These are phyloP conservation scores for Selaginella moellendorffii DNA, from an alignment of 75 land plant genomes.

Conservation along the genomic window DNA sequence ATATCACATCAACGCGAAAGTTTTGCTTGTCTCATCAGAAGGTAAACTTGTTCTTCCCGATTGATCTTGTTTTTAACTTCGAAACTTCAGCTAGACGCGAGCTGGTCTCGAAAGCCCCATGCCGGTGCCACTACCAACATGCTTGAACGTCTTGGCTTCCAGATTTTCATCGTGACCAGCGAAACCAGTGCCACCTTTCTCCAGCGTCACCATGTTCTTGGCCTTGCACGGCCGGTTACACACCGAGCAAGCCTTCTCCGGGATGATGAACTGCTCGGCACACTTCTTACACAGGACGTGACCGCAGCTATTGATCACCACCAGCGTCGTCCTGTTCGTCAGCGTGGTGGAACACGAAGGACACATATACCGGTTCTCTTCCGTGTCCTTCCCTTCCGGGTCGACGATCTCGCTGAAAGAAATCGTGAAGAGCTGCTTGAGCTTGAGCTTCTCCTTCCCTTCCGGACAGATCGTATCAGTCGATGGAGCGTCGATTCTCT, in stretches of 20 bases:
- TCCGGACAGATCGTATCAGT: conserved; percentile 71
- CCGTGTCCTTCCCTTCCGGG: conserved; percentile 25
- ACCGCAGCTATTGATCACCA: conserved; percentile 72
- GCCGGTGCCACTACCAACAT: conserved; percentile 89
- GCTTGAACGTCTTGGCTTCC: conserved; percentile 85
- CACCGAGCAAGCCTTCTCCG: conserved; percentile 55
- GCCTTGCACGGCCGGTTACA: conserved; percentile 71
- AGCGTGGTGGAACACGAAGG: conserved; percentile 90
- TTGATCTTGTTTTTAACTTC: too few species aligned
- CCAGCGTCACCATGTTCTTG: conserved; percentile 50
- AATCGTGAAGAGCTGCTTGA: conserved; percentile 69
- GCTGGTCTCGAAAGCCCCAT: conserved; percentile 83
- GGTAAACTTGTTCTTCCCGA: too few species aligned
- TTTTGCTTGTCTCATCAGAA: too few species aligned
- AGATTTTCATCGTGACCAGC: conserved; percentile 70
- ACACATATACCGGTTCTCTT: conserved; percentile 41
- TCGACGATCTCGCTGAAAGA: conserved; percentile 35
- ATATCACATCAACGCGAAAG: too few species aligned
- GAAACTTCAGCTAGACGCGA: conserved; percentile 18
- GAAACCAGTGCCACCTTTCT: conserved; percentile 93
- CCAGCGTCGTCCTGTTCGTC: conserved; percentile 57
- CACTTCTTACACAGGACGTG: conserved; percentile 95
- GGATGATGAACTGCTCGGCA: conserved; percentile 55
- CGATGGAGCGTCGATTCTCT: conserved; percentile 61
- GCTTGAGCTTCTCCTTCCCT: conserved; percentile 85